Conservation (phyloP, 2,329 filamentous ascomycete genomes). For the Pseudogymnoascus sp. region DNA sequence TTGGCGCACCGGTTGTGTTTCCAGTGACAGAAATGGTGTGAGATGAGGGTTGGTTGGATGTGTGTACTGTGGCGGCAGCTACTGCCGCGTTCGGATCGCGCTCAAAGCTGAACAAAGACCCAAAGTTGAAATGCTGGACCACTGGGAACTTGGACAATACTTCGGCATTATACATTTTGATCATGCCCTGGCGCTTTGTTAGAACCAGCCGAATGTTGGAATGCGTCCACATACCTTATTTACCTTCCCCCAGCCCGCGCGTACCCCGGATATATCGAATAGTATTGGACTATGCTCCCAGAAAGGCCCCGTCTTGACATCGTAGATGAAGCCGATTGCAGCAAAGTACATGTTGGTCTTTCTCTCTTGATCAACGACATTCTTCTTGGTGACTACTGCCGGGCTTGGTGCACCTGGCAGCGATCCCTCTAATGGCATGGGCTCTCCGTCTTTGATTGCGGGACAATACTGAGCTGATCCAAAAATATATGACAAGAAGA, state of each 20-base stretch:
- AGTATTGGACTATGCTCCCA: constrained; percentile 95
- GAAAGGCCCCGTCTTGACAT: constrained; percentile 92
- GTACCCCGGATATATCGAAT: constrained; percentile 88
- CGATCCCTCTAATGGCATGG: constrained; percentile 74
- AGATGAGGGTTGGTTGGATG: constrained; percentile 44
- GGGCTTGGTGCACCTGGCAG: constrained; percentile 64
- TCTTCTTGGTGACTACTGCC: constrained; percentile 56
- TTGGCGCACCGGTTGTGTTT: constrained; percentile 14
- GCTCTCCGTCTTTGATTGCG: constrained; percentile 55
- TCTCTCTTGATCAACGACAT: constrained; percentile 59
- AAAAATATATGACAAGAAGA: constrained; percentile 88
- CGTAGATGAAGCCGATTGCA: constrained; percentile 92
- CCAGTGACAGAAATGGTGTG: constrained; percentile 7
- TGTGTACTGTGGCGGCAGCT: constrained; percentile 47
- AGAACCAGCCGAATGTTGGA: not conserved
- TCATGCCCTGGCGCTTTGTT: constrained; percentile 58
- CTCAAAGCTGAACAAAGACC: constrained; percentile 73
- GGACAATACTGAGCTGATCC: constrained; percentile 85
- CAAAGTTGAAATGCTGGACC: constrained; percentile 90
- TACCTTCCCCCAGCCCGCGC: constrained; percentile 95
- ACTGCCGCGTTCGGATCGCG: constrained; percentile 52
- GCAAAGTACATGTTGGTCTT: constrained; percentile 82
- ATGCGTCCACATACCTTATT: constrained; percentile 55
- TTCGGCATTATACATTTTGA: constrained; percentile 98
- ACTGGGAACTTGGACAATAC: constrained; percentile 95